These are phyloP conservation scores for Aulographum hederae DNA, from an alignment of 2,329 filamentous ascomycete genomes.

Conservation along the genomic window DNA sequence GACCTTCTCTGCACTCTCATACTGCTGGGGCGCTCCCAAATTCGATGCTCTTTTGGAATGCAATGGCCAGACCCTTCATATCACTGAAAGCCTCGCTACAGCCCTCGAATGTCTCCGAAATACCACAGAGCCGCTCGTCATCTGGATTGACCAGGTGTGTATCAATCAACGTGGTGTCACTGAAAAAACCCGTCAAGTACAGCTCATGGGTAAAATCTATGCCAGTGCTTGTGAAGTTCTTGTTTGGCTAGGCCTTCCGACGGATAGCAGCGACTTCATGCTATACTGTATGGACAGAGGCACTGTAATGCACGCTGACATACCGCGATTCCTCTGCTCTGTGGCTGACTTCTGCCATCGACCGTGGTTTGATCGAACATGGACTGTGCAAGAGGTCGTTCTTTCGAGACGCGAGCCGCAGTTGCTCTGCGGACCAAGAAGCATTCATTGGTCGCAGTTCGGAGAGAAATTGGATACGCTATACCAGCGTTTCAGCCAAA, in stretches of 20 bases:
- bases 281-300: neutral
- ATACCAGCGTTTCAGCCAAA: too few relatives aligned
- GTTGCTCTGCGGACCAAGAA: too few relatives aligned
- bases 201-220: neutral
- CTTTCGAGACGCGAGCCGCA: neutral
- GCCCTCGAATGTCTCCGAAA: neutral
- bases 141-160: conserved; percentile 3
- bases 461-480: too few relatives aligned
- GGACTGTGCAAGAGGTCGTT: neutral
- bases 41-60: too few relatives aligned
- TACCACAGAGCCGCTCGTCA: neutral
- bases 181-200: conserved; percentile 1
- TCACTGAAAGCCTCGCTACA: neutral
- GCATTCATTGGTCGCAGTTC: too few relatives aligned
- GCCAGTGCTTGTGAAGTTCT: neutral
- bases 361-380: neutral
- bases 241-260: neutral
- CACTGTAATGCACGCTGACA: neutral
- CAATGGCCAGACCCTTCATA: too few relatives aligned
- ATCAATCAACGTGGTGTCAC: neutral
- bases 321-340: neutral
- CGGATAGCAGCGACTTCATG: neutral
- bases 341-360: neutral
- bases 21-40: too few relatives aligned
- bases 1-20: too few relatives aligned